A percentile compares a stretch with the other conserved stretches of the same genome.
phyloP scores from a whole-genome alignment of 1,139 yeast species.

The Pneumocystis sp. region DNA sequence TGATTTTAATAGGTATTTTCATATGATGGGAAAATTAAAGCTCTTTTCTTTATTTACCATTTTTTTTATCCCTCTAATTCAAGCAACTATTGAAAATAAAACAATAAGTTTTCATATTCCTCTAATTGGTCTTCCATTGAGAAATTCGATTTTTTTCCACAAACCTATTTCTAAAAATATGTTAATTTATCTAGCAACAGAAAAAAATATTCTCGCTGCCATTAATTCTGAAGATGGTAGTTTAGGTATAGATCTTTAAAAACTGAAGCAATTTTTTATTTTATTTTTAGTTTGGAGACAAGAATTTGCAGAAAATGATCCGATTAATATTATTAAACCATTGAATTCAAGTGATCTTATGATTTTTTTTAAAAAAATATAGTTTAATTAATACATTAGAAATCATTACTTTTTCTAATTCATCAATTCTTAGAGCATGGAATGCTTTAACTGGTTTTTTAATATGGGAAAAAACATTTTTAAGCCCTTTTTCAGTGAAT shows the following conservation, averaged over 20 bases:
- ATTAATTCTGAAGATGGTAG: constrained; percentile 4
- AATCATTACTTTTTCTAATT: neutral
- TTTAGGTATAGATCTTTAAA: neutral
- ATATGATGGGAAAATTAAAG: neutral
- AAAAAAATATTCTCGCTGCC: constrained; percentile 7
- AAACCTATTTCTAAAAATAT: constrained; percentile 4
- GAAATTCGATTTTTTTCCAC: constrained; percentile 1
- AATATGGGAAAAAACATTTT: neutral
- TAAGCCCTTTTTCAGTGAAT: neutral
- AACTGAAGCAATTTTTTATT: neutral
- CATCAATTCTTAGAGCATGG: neutral
- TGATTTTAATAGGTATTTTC: neutral
- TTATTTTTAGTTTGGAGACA: constrained; percentile 7
- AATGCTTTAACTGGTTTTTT: neutral
- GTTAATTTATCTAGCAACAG: constrained; percentile 4
- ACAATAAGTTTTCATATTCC: constrained; percentile 6
- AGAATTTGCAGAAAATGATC: neutral
- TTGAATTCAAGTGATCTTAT: neutral
- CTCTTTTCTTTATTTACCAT: neutral
- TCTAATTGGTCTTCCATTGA: constrained; percentile 6
- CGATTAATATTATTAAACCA: neutral
- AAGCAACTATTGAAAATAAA: neutral
- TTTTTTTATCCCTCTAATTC: neutral
- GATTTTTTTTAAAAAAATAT: neutral
- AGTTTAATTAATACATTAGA: constrained; percentile 1